Conservation (phyloP, 139 green algal genomes). For the Nannochloris sp. region DNA sequence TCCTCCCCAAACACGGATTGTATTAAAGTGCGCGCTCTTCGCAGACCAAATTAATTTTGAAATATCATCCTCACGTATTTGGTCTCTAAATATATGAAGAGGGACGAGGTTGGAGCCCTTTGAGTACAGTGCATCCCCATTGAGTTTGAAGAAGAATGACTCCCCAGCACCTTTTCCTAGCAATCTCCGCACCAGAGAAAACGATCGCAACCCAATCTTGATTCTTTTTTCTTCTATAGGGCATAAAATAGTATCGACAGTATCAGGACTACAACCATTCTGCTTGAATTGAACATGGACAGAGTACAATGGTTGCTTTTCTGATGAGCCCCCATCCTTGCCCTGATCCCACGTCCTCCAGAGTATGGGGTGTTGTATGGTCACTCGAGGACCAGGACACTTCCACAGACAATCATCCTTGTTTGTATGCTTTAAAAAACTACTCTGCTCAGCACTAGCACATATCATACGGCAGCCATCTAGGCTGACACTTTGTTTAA, state of each 20-base stretch:
- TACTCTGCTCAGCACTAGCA: background rate
- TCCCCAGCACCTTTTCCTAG: slow-evolving; percentile 22
- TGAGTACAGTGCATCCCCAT: slow-evolving; percentile 53
- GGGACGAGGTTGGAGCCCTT: slow-evolving; percentile 68
- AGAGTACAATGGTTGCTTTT: no score
- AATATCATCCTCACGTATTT: slow-evolving; percentile 10
- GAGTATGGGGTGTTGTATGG: no score
- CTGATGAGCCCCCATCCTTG: no score
- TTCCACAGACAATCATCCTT: no score
- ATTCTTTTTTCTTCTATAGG: no score
- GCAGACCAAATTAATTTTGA: slow-evolving; percentile 34
- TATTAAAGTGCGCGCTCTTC: slow-evolving; percentile 62
- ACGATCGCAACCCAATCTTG: no score
- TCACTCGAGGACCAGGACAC: no score
- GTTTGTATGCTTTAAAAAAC: background rate
- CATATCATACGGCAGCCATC: background rate
- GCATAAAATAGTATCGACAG: no score
- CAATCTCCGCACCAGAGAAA: no score
- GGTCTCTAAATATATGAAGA: slow-evolving; percentile 36
- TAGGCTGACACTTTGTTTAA: background rate
- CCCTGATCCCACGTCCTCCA: no score
- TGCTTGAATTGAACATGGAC: no score
- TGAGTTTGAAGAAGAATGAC: slow-evolving; percentile 65
- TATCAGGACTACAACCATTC: no score
- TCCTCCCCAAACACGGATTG: slow-evolving; percentile 65